Conservation (phyloP, 306 rosid genomes). For the Benincasa hispida region DNA sequence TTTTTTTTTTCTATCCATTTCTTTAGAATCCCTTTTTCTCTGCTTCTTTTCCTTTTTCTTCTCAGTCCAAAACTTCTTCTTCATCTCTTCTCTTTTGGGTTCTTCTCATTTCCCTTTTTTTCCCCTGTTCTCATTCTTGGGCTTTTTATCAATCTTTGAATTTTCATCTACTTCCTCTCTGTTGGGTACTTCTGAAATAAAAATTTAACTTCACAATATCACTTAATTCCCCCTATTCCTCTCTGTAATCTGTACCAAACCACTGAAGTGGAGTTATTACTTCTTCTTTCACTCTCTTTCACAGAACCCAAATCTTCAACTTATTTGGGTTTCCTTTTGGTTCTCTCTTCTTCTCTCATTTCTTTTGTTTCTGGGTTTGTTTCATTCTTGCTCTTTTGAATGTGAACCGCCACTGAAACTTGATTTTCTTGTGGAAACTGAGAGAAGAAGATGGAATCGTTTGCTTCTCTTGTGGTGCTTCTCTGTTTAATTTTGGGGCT, state of each 20-base stretch:
- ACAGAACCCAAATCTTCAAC: not conserved
- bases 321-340: not conserved
- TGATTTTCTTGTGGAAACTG: conserved; percentile 11
- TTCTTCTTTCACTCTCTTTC: not conserved
- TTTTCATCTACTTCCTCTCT: not conserved
- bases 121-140: not conserved
- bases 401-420: conserved; percentile 20
- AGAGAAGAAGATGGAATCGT: conserved; percentile 29
- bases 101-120: not conserved
- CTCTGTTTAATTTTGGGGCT: conserved; percentile 27
- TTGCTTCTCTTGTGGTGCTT: conserved; percentile 30
- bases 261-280: not conserved
- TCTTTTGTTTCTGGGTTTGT: not conserved
- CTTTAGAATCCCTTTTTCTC: not conserved
- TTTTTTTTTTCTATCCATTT: not conserved
- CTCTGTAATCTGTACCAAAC: not conserved
- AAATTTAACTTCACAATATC: not conserved
- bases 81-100: conserved; percentile 1
- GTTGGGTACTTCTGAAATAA: not conserved
- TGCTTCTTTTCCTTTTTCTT: not conserved
- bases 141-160: not conserved
- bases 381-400: conserved; percentile 17
- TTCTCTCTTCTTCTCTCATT: not conserved
- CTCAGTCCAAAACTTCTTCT: not conserved
- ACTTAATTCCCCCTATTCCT: not conserved